phyloP scores from a whole-genome alignment of 352 stramenopile genomes.

The Pythium rhizo-oryzae region DNA sequence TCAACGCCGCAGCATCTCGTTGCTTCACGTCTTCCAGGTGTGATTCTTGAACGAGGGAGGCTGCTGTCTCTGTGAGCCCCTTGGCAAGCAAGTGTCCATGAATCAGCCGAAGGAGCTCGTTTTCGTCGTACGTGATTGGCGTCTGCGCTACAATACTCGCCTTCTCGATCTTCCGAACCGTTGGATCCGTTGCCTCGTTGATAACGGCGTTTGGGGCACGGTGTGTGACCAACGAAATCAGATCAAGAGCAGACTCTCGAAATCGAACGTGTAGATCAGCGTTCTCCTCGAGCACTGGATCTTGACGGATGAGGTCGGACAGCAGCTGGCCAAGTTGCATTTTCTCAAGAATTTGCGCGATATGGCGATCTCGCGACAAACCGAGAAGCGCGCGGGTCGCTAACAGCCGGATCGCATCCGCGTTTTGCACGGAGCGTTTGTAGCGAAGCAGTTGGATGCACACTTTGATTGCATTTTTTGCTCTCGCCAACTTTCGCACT shows the following conservation, averaged over 20 bases:
- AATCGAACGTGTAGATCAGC: conserved; percentile 88
- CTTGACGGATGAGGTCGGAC: conserved; percentile 85
- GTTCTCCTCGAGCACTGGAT: conserved; percentile 86
- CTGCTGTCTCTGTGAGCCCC: conserved; percentile 60
- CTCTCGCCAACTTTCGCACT: conserved; percentile 71
- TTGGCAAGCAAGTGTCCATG: conserved; percentile 83
- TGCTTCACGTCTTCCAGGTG: background rate
- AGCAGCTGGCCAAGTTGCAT: conserved; percentile 88
- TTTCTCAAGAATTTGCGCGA: conserved; percentile 90
- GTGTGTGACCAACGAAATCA: conserved; percentile 88
- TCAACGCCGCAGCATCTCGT: background rate
- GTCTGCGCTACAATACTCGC: conserved; percentile 89
- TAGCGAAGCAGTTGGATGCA: conserved; percentile 88
- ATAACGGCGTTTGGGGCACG: conserved; percentile 82
- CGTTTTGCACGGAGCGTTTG: conserved; percentile 85
- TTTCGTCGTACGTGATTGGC: conserved; percentile 82
- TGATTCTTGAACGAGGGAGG: conserved; percentile 22
- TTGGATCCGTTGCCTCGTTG: conserved; percentile 87
- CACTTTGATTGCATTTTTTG: conserved; percentile 88
- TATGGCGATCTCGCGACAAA: conserved; percentile 84
- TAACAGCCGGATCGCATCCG: conserved; percentile 83
- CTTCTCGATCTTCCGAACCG: conserved; percentile 88
- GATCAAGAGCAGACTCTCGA: conserved; percentile 81
- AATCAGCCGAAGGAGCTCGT: conserved; percentile 84
- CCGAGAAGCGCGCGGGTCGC: conserved; percentile 82